These are phyloP conservation scores for Amanita molliuscula DNA, from an alignment of 768 basidiomycete species.

Conservation along the genomic window DNA sequence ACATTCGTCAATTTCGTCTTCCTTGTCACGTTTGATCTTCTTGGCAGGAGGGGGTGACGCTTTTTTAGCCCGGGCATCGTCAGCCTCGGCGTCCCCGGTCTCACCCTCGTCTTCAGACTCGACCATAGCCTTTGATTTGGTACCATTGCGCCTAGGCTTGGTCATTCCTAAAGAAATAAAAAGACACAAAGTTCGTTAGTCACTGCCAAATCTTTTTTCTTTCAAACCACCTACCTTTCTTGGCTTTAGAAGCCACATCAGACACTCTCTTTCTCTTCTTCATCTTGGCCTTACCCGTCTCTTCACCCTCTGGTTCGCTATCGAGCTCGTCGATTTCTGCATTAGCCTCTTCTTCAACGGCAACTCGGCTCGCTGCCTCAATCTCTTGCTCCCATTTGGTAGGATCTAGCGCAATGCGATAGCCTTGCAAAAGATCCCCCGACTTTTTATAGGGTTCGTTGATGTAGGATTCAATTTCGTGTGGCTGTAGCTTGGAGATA, in stretches of 20 bases:
- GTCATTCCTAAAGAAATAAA: constrained; percentile 14
- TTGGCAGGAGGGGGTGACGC: constrained; percentile 49
- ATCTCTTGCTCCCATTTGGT: constrained; percentile 38
- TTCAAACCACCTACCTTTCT: constrained; percentile 21
- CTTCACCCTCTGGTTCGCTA: constrained; percentile 40
- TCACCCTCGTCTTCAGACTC: constrained; percentile 64
- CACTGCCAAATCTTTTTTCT: constrained; percentile 21
- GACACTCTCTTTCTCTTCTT: constrained; percentile 55
- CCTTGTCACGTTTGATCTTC: constrained; percentile 50
- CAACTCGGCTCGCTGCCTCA: constrained; percentile 21
- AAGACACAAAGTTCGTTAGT: constrained; percentile 16
- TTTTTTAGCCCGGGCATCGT: constrained; percentile 45
- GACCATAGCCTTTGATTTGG: constrained; percentile 45
- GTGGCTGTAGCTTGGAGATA: constrained; percentile 62
- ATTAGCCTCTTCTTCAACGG: constrained; percentile 37
- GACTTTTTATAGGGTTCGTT: constrained; percentile 67
- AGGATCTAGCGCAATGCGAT: constrained; percentile 61
- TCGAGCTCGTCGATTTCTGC: constrained; percentile 60
- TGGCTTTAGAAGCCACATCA: constrained; percentile 31
- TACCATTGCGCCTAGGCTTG: constrained; percentile 28
- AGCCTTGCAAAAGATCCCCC: constrained; percentile 67
- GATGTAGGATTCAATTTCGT: constrained; percentile 82
- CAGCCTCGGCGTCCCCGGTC: constrained; percentile 35
- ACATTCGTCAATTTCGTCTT: constrained; percentile 54
- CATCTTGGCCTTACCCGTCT: constrained; percentile 22